Conservation (phyloP, 1,284 basidiomycete species). For the Takashimella koratensis region DNA sequence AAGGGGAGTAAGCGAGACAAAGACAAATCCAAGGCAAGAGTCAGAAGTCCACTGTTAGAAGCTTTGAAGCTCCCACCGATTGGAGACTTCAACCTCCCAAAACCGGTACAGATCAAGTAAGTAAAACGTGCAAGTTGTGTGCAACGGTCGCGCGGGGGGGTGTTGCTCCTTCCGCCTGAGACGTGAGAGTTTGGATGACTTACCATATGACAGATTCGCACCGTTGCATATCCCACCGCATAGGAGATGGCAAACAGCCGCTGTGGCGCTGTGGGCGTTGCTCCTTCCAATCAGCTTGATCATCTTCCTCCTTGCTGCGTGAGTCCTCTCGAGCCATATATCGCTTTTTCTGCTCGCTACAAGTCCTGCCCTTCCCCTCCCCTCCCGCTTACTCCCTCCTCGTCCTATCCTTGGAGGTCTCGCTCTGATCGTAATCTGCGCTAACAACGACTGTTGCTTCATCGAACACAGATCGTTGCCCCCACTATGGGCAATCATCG, state of each 20-base stretch:
- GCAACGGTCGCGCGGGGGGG: not conserved
- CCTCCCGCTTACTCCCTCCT: not conserved
- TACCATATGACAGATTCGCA: conserved; percentile 48
- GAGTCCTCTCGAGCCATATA: conserved; percentile 43
- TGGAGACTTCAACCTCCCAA: conserved; percentile 21
- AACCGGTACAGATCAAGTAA: conserved; percentile 28
- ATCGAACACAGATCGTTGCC: conserved; percentile 69
- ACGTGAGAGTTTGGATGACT: no score
- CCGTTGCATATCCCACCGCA: conserved; percentile 48
- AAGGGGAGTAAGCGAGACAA: not conserved
- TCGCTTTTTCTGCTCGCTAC: no score
- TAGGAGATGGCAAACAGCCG: conserved; percentile 75
- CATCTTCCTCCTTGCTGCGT: conserved; percentile 77
- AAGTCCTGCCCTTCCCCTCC: not conserved
- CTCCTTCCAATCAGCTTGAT: conserved; percentile 67
- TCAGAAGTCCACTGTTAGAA: conserved; percentile 16
- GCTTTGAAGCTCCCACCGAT: conserved; percentile 22
- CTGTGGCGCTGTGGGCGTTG: conserved; percentile 81
- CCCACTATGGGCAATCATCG: conserved; percentile 77
- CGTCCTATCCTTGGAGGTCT: not conserved
- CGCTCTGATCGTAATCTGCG: not conserved
- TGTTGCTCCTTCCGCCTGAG: not conserved
- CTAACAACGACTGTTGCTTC: not conserved
- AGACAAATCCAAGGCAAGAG: conserved; percentile 1
- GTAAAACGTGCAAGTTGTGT: conserved; percentile 1